Evolutionary conservation across 2,329 filamentous ascomycete species (phyloP), one percentile per base, ranked within the genome.

Genomic region (Aspergillus sp.): DNA sequence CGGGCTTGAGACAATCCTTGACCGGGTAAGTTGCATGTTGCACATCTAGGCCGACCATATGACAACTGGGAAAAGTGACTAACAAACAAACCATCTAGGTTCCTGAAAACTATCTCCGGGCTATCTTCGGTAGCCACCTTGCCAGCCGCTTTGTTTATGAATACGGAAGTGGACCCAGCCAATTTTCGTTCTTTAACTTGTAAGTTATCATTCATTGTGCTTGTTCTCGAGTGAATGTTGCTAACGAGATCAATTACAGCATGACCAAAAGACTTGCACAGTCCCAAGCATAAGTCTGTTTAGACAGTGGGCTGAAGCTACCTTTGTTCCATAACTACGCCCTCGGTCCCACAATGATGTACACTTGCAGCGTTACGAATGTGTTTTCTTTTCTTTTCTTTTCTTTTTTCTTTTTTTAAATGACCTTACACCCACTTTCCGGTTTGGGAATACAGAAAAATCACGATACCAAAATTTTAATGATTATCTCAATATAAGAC

Each of bases 161-260:
- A 74, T 95, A 93, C 73, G 95, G 95, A 69, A 93, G 92, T 73
- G 88, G 86, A 65, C 93, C 95, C 5, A 95, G 89, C 80, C 93
- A 97, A 70, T 98, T 99, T 80, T 92, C 93, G 40, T 99, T 99
- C 83, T 99, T 96, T 77, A 91, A 96, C 74, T 99, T 98, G 90
- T 93, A 80, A 86, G 89, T 89, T 59, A 47, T 30, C 24, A 22
- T 15, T 13, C 37, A 3, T 5, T 12, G 19, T 15, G 2, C 20
- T 30, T 20, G 17, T 42, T 13, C 13, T 50, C 39, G 48, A 59
- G 45, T 64, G 45, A 11, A 20, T 15, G n/a, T 45, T 49, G 12
- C 61, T 66, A 61, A 67, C 51, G 20, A 45, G 9, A 22, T 33
- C 17, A 37, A 54, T 30, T 37, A 15, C 53, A 75, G 72, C 64